These are phyloP conservation scores for Penicillium sp. DNA, from an alignment of 2,329 filamentous ascomycete species.

Conservation along the genomic window DNA sequence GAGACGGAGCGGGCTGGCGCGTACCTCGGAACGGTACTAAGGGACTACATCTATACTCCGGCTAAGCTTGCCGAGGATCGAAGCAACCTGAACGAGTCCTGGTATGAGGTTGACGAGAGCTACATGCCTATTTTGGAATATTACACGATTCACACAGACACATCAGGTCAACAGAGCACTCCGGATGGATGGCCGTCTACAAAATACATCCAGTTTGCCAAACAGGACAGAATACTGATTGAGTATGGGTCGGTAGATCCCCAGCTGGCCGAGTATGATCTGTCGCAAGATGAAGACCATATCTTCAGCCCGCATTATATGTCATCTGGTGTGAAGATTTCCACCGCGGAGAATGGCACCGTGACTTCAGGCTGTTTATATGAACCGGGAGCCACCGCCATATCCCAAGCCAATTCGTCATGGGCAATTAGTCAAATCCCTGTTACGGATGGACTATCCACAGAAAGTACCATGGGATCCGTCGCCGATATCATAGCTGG, in stretches of 20 bases:
- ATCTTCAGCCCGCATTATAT: conserved; percentile 55
- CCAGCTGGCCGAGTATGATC: conserved; percentile 58
- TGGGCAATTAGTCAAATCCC: conserved; percentile 47
- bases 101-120: conserved; percentile 49
- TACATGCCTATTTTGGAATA: conserved; percentile 54
- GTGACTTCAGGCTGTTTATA: conserved; percentile 58
- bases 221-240: conserved; percentile 55
- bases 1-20: conserved; percentile 47
- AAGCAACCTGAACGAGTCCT: conserved; percentile 57
- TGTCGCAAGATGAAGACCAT: conserved; percentile 48
- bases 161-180: conserved; percentile 46
- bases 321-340: conserved; percentile 35
- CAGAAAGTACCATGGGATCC: conserved; percentile 27
- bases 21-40: conserved; percentile 50
- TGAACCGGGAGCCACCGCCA: conserved; percentile 37
- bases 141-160: conserved; percentile 45
- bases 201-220: conserved; percentile 56
- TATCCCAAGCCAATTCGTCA: conserved; percentile 53
- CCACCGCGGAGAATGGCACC: conserved; percentile 38
- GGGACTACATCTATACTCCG: conserved; percentile 56
- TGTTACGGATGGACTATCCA: conserved; percentile 26
- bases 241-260: conserved; percentile 58
- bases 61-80: conserved; percentile 51
- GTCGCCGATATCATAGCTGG: conserved; percentile 39
- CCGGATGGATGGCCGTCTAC: conserved; percentile 65